phyloP scores from a whole-genome alignment of 1,284 basidiomycete species.

The Fomitopsis betulina region DNA sequence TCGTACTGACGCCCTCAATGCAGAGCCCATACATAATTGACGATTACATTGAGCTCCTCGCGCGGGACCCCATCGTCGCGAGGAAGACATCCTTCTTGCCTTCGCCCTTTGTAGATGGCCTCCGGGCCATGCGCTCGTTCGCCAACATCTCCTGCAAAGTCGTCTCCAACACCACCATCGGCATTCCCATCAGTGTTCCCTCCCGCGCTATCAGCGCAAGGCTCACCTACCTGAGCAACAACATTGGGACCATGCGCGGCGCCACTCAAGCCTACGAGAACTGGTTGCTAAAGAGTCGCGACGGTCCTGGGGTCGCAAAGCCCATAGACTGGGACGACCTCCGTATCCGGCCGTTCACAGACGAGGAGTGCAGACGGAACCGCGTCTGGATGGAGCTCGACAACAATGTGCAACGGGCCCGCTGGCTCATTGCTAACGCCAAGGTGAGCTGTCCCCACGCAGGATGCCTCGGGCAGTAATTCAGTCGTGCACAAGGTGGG shows the following conservation, averaged over 20 bases:
- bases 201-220: background rate
- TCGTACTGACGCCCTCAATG: background rate
- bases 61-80: background rate
- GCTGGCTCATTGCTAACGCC: background rate
- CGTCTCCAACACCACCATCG: background rate
- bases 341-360: conserved; percentile 32
- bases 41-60: background rate
- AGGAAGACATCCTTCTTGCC: background rate
- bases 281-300: background rate
- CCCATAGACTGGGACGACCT: conserved; percentile 32
- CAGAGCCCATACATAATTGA: background rate
- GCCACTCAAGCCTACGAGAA: conserved; percentile 7
- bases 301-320: background rate
- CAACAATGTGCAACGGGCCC: background rate
- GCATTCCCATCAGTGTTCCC: background rate
- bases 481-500: too few relatives aligned
- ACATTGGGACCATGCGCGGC: background rate
- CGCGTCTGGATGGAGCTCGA: conserved; percentile 14
- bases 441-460: background rate
- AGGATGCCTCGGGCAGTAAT: background rate
- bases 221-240: conserved; percentile 3
- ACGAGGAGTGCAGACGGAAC: conserved; percentile 22
- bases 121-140: background rate
- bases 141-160: background rate
- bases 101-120: background rate